Evolutionary conservation across 2,329 filamentous ascomycete species (phyloP).

Genomic region (Meredithiella fracta): DNA sequence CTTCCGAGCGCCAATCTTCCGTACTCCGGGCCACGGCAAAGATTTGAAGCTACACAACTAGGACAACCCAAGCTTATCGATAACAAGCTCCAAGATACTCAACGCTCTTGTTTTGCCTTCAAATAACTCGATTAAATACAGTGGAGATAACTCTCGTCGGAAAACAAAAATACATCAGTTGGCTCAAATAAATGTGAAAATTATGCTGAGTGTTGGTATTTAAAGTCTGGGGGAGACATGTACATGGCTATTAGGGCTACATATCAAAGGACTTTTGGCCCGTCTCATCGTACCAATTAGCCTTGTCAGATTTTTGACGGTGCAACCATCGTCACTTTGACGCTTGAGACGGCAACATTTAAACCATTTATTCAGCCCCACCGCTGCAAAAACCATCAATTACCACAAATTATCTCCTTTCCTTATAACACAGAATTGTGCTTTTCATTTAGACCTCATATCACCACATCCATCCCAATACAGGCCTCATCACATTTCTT

Average conservation of each 20-base stretch:
- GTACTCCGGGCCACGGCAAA: not conserved
- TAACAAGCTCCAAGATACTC: not conserved
- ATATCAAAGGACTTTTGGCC: not conserved
- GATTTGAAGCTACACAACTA: not conserved
- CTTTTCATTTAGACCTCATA: not conserved
- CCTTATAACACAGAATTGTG: not conserved
- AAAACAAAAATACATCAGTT: not conserved
- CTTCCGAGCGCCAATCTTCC: not conserved
- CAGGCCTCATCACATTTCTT: not conserved
- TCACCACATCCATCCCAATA: too few species aligned
- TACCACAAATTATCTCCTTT: too few species aligned
- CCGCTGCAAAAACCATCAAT: not conserved
- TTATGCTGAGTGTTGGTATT: not conserved
- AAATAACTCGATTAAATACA: not conserved
- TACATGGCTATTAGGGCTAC: not conserved
- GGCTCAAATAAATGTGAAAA: not conserved
- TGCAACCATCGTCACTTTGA: not conserved
- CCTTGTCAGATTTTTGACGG: constrained; percentile 2
- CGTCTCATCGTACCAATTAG: not conserved
- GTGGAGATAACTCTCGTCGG: not conserved
- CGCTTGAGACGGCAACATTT: not conserved
- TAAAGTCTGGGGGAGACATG: not conserved
- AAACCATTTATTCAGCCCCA: not conserved
- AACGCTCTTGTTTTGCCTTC: not conserved
- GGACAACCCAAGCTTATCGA: not conserved